Percentiles rank a stretch among this genome's conserved stretches.
Conservation (phyloP, 1,139 yeast species). For the Taphrina deformans region DNA sequence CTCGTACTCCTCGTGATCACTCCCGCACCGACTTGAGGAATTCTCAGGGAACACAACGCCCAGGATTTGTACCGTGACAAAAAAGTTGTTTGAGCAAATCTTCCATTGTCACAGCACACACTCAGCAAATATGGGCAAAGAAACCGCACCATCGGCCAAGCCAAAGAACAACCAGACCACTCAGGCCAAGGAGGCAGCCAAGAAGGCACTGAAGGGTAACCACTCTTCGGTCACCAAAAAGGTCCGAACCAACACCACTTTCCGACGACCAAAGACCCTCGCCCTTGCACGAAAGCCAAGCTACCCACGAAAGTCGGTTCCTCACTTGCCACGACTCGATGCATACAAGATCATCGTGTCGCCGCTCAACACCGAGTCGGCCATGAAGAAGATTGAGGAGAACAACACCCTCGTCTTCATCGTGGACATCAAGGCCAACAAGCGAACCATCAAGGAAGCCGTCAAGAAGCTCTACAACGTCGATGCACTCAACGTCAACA, state of each 20-base stretch:
- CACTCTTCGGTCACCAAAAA: constrained; percentile 86
- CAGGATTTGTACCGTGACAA: not conserved
- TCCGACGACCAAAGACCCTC: constrained; percentile 97
- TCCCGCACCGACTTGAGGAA: not conserved
- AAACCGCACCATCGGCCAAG: constrained; percentile 19
- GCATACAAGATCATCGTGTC: constrained; percentile 91
- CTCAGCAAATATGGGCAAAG: constrained; percentile 23
- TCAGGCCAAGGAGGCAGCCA: constrained; percentile 95
- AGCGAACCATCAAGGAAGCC: constrained; percentile 96
- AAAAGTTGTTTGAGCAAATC: not conserved
- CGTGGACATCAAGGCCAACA: constrained; percentile 96
- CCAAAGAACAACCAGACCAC: constrained; percentile 27
- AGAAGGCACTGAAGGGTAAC: constrained; percentile 98
- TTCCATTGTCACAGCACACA: not conserved
- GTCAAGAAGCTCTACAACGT: constrained; percentile 98
- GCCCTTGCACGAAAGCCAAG: constrained; percentile 91
- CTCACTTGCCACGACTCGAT: constrained; percentile 96
- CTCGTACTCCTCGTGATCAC: not conserved
- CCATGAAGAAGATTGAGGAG: constrained; percentile 99
- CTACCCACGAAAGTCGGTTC: constrained; percentile 93
- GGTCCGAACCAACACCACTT: constrained; percentile 93
- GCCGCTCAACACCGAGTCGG: constrained; percentile 97
- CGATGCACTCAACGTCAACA: constrained; percentile 66
- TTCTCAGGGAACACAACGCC: constrained; percentile 1
- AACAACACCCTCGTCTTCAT: constrained; percentile 99